Conservation (phyloP, 148 eudicot genomes). For the Bassia scoparia region DNA sequence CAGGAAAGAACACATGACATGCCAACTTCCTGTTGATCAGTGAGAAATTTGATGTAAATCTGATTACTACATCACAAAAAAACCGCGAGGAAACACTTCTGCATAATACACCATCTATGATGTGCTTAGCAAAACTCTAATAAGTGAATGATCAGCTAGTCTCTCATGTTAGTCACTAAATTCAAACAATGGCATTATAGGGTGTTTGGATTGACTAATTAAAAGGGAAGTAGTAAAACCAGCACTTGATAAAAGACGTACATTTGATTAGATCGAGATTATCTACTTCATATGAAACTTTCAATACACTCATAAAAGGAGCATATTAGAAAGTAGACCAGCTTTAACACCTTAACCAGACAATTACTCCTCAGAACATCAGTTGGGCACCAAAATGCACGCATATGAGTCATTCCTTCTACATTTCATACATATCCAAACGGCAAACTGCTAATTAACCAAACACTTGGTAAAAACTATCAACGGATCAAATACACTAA, state of each 20-base stretch:
- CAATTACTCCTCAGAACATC: not conserved
- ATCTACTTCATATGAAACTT: not conserved
- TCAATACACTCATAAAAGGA: not conserved
- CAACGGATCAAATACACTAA: not conserved
- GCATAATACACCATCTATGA: not conserved
- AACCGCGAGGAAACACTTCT: not conserved
- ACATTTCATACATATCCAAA: not conserved
- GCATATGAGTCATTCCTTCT: not conserved
- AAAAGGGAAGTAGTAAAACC: too few species aligned
- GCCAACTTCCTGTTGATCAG: too few species aligned
- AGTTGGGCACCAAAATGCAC: not conserved
- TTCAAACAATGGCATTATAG: not conserved
- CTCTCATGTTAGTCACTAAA: not conserved
- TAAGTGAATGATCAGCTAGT: not conserved
- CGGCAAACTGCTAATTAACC: not conserved
- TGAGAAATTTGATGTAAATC: too few species aligned
- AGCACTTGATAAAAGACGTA: too few species aligned
- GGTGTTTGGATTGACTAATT: not conserved
- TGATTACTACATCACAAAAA: not conserved
- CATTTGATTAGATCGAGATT: too few species aligned
- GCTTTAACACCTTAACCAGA: not conserved
- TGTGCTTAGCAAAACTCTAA: not conserved
- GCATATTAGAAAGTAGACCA: not conserved
- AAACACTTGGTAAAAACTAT: not conserved
- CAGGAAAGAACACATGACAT: too few species aligned